phyloP scores from a whole-genome alignment of 2,329 filamentous ascomycete species.

The Penicillium sp. region DNA sequence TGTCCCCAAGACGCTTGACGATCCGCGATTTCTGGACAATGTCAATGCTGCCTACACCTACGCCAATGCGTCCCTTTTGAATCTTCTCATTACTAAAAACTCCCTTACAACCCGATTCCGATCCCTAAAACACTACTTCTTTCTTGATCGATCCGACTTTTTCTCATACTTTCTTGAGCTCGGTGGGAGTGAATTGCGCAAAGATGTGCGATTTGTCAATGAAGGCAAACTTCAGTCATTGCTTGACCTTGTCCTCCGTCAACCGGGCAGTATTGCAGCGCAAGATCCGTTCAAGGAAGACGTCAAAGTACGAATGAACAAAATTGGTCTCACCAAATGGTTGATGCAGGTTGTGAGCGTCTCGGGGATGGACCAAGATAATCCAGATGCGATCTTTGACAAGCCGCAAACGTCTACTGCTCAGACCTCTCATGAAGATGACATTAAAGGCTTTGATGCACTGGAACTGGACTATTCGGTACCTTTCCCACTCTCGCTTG shows the following conservation, averaged over 20 bases:
- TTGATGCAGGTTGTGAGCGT: conserved; percentile 95
- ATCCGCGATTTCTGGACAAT: conserved; percentile 86
- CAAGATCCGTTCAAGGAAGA: conserved; percentile 98
- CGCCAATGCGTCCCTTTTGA: conserved; percentile 87
- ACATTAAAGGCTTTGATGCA: conserved; percentile 84
- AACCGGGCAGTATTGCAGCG: conserved; percentile 87
- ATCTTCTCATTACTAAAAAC: conserved; percentile 86
- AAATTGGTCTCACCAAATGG: conserved; percentile 85
- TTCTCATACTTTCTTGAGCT: conserved; percentile 97
- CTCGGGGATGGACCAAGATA: conserved; percentile 84
- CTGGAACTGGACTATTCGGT: conserved; percentile 91
- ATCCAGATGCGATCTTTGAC: conserved; percentile 56
- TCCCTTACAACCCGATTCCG: conserved; percentile 78
- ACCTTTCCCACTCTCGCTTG: conserved; percentile 89
- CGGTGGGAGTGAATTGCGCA: conserved; percentile 79
- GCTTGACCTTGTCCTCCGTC: conserved; percentile 91
- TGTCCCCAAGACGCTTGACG: conserved; percentile 87
- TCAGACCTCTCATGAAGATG: conserved; percentile 65
- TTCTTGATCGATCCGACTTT: conserved; percentile 94
- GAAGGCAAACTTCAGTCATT: conserved; percentile 89
- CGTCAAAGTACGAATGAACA: conserved; percentile 95
- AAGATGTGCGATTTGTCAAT: conserved; percentile 82
- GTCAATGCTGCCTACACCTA: conserved; percentile 92
- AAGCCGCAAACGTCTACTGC: conserved; percentile 66
- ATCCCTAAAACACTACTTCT: conserved; percentile 98